These are phyloP conservation scores for Aspergillus sp. DNA, from an alignment of 2,329 filamentous ascomycete genomes.

Conservation along the genomic window DNA sequence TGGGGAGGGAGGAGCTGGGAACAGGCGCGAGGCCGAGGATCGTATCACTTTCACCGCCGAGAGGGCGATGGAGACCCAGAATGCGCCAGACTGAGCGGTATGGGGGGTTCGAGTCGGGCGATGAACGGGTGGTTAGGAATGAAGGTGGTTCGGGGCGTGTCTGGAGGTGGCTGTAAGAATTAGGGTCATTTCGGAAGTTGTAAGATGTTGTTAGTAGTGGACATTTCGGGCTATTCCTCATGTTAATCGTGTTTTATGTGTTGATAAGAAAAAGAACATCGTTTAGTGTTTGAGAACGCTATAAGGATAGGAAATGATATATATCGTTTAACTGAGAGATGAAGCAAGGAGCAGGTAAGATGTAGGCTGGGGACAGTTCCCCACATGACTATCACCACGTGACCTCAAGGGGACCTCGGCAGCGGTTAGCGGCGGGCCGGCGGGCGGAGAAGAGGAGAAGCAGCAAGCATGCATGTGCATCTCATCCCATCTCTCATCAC, in stretches of 20 bases:
- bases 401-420: background rate
- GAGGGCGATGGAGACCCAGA: background rate
- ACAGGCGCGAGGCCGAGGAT: background rate
- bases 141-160: background rate
- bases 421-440: background rate
- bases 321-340: too few relatives aligned
- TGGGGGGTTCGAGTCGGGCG: background rate
- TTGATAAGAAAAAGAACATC: too few relatives aligned
- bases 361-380: too few relatives aligned
- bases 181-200: too few relatives aligned
- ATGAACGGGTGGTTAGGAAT: background rate
- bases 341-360: too few relatives aligned
- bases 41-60: background rate
- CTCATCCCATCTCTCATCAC: too few relatives aligned
- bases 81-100: background rate
- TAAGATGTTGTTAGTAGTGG: too few relatives aligned
- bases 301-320: too few relatives aligned
- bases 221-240: background rate
- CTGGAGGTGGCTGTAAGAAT: background rate
- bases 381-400: too few relatives aligned
- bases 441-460: slow-evolving; percentile 1
- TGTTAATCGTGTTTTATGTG: background rate
- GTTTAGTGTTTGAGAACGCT: too few relatives aligned
- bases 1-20: background rate
- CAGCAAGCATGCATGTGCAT: background rate